Evolutionary conservation across 2,329 filamentous ascomycete species (phyloP), one percentile per base, ranked within the genome.

Genomic region (Ophiognomonia clavigignenti-juglandacearum): DNA sequence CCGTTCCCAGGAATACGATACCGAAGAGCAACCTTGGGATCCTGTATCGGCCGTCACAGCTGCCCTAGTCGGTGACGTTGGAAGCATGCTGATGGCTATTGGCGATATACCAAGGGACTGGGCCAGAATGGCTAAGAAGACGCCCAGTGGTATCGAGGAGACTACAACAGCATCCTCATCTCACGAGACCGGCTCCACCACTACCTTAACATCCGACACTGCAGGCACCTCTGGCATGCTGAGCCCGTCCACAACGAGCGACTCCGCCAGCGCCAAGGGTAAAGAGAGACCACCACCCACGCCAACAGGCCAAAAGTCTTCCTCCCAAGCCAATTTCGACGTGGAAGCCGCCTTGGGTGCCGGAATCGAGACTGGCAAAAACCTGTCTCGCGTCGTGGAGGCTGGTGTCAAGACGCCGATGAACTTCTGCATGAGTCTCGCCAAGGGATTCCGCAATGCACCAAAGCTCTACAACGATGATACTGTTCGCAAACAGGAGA

Each of bases 361-460:
- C 22, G 47, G 45, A 14, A 19, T 86, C 11, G 80, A 78, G 39
- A 82, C 86, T 7, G 77, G 80, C 1, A 84, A 80, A 55, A 82
- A 84, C 2, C 76, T 90, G 29, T 77, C 80, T 19, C 79, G 82
- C n/a, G 84, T 93, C 39, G 80, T 91, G 5, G 77, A 77, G 10
- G 83, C 86, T n/a, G 80, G 86, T 5, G 73, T 92, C 50, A 88
- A 86, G 56, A 84, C 85, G 2, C 91, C 90, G 0, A 85, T 93
- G 75, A 88, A 95, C 61, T 85, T 96, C 53, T 88, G 87, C 34
- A 68, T 96, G 35, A 86, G 86, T 1, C 67, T 96, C 31, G 86
- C 90, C 0, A 86, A 86, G 63, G 91, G 91, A 0, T 95, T 96
- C 61, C 85, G 92, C 60, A 96, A 96, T 57, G 85, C 87, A 6